Evolutionary conservation across 2,329 filamentous ascomycete genomes (phyloP).

Genomic region (Stagonosporopsis chrysanthemi): DNA sequence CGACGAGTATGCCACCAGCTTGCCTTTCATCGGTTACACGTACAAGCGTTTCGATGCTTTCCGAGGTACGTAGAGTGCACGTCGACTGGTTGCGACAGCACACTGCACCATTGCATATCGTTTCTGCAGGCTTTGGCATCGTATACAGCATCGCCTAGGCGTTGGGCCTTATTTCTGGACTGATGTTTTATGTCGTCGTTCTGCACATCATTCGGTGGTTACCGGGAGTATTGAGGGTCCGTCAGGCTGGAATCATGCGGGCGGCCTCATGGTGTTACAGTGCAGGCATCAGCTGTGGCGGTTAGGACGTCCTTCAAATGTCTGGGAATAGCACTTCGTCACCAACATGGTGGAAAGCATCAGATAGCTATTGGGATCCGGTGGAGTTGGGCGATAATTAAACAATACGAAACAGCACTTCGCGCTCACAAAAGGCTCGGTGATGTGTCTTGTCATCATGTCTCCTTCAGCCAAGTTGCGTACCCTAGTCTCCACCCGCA

Average conservation of each 20-base stretch:
- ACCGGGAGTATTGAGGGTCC: conserved; percentile 1
- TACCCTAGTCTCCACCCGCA: neutral
- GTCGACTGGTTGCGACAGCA: conserved; percentile 17
- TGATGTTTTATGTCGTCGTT: conserved; percentile 6
- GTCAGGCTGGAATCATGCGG: conserved; percentile 2
- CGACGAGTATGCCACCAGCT: conserved; percentile 87
- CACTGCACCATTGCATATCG: conserved; percentile 17
- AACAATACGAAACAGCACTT: conserved; percentile 13
- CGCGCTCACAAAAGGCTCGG: neutral
- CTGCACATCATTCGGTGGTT: conserved; percentile 4
- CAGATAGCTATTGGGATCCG: conserved; percentile 9
- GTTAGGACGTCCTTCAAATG: neutral
- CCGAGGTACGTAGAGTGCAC: conserved; percentile 47
- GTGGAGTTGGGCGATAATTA: conserved; percentile 12
- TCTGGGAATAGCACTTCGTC: conserved; percentile 2
- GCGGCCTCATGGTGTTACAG: conserved; percentile 9
- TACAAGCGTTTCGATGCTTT: conserved; percentile 93
- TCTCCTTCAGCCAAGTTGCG: neutral
- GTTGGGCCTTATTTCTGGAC: conserved; percentile 17
- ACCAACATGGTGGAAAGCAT: conserved; percentile 1
- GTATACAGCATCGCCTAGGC: conserved; percentile 27
- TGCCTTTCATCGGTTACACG: conserved; percentile 95
- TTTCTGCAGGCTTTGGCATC: conserved; percentile 20
- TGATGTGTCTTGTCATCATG: neutral
- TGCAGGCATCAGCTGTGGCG: conserved; percentile 1